Conservation (phyloP, 495 filamentous ascomycete genomes). For the Aspergillus indologenus region DNA sequence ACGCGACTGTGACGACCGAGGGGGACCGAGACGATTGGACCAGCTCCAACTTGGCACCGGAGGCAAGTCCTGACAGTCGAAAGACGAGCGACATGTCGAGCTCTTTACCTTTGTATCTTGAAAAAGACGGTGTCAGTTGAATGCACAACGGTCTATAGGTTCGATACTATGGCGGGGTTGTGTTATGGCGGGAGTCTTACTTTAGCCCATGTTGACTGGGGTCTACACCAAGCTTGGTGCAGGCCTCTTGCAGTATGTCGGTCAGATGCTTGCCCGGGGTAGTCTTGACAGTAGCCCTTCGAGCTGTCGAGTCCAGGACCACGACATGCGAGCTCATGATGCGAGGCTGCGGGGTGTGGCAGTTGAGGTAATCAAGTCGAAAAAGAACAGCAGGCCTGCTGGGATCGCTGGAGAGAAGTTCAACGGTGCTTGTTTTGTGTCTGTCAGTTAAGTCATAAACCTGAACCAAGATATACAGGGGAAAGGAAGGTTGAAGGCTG, state of each 20-base stretch:
- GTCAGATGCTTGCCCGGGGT: conserved; percentile 73
- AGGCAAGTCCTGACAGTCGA: conserved; percentile 78
- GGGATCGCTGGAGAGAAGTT: neutral
- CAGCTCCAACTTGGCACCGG: conserved; percentile 90
- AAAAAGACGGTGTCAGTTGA: conserved; percentile 13
- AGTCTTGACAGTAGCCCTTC: conserved; percentile 76
- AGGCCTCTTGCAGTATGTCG: conserved; percentile 84
- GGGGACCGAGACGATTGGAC: conserved; percentile 79
- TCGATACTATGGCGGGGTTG: neutral
- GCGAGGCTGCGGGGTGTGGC: conserved; percentile 24
- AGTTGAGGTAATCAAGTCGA: neutral
- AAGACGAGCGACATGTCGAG: conserved; percentile 80
- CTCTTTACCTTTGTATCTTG: conserved; percentile 73
- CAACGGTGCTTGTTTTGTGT: neutral
- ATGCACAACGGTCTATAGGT: too few species aligned
- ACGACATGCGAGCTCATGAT: conserved; percentile 85
- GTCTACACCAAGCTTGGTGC: conserved; percentile 68
- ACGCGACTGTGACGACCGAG: conserved; percentile 76
- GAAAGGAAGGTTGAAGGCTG: neutral
- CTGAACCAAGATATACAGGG: neutral
- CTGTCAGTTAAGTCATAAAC: neutral
- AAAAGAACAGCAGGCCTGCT: neutral
- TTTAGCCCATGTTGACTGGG: conserved; percentile 77
- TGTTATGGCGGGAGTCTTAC: conserved; percentile 41
- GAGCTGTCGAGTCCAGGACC: conserved; percentile 73